Conservation (phyloP, 1,284 basidiomycete genomes). For the Chalciporus sp. region DNA sequence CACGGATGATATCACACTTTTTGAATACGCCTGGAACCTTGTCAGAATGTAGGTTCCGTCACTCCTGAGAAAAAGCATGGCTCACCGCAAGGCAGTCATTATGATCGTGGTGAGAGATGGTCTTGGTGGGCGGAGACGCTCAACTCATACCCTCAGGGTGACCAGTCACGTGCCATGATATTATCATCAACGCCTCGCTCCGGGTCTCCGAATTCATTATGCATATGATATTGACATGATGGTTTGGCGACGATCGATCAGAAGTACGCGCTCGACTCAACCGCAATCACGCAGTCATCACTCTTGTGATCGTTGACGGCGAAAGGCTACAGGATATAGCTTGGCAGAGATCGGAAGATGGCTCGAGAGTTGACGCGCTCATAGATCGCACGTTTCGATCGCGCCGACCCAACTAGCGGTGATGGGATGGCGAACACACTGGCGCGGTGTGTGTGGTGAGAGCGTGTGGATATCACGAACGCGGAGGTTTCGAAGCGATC, state of each 20-base stretch:
- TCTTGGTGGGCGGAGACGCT: not conserved
- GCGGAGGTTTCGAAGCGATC: not conserved
- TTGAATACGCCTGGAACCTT: constrained; percentile 59
- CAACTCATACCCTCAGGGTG: not conserved
- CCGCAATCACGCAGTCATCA: too few species aligned
- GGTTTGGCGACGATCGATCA: not conserved
- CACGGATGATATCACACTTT: constrained; percentile 46
- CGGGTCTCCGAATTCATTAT: not conserved
- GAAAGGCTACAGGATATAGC: not conserved
- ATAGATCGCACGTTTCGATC: not conserved
- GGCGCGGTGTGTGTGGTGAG: not conserved
- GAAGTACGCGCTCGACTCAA: not conserved
- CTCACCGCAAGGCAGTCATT: constrained; percentile 65
- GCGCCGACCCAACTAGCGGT: too few species aligned
- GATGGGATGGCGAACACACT: too few species aligned
- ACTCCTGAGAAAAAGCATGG: constrained; percentile 3
- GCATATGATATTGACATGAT: not conserved
- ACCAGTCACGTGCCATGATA: constrained; percentile 16
- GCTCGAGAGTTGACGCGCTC: not conserved
- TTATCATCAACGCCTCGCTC: too few species aligned
- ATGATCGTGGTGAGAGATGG: constrained; percentile 8
- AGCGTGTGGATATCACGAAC: too few species aligned
- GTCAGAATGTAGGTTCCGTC: constrained; percentile 10
- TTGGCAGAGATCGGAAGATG: not conserved
- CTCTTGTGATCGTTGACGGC: not conserved